phyloP scores from a whole-genome alignment of 2,329 filamentous ascomycete genomes.

The Aureobasidium sp. region DNA sequence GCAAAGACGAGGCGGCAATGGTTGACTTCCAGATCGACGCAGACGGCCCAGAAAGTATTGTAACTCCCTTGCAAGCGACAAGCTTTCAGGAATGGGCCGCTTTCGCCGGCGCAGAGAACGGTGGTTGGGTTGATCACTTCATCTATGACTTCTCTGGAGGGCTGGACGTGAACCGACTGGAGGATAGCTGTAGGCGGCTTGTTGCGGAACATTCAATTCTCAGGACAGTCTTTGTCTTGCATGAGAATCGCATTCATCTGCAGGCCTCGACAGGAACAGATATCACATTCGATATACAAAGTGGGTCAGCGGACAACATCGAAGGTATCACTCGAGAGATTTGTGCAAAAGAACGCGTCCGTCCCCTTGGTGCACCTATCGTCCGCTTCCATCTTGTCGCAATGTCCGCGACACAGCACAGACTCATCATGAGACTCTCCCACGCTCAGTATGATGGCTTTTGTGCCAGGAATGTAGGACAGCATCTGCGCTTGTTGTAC shows the following conservation, averaged over 20 bases:
- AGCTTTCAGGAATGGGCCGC: not conserved
- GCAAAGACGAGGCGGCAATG: too few relatives aligned
- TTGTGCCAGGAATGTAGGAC: not conserved
- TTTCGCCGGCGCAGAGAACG: not conserved
- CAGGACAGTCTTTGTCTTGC: too few relatives aligned
- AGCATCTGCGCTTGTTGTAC: not conserved
- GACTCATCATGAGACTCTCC: not conserved
- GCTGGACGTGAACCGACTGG: not conserved
- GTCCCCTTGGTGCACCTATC: not conserved
- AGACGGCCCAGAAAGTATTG: too few relatives aligned
- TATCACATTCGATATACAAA: too few relatives aligned
- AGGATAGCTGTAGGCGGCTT: not conserved
- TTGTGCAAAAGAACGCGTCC: too few relatives aligned
- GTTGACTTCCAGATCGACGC: too few relatives aligned
- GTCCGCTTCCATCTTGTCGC: not conserved
- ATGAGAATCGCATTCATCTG: too few relatives aligned
- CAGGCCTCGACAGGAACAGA: too few relatives aligned
- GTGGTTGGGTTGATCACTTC: not conserved
- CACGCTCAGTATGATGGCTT: not conserved
- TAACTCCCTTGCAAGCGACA: not conserved
- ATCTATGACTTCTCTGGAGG: not conserved
- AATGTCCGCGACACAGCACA: not conserved
- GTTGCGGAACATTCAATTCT: not conserved
- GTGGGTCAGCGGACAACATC: too few relatives aligned
- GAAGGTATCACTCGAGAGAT: too few relatives aligned